Evolutionary conservation across 345 rosid genomes (phyloP).

Genomic region (Hibiscus mutabilis): DNA sequence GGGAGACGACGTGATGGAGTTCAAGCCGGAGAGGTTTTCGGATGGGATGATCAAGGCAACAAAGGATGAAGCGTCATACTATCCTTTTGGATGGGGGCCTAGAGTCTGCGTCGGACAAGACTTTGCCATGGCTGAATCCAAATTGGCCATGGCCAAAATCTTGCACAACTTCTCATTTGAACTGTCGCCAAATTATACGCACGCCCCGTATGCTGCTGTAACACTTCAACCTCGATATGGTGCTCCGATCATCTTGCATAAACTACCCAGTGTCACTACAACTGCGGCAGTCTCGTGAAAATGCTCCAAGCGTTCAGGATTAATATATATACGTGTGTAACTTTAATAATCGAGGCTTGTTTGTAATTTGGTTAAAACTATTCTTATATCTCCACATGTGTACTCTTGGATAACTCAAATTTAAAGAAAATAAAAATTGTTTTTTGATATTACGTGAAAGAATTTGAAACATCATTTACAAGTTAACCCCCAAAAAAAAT

Average conservation of each 20-base stretch:
- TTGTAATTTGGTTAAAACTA: neutral
- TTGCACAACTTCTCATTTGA: conserved; percentile 35
- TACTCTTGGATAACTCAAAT: neutral
- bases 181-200: conserved; percentile 45
- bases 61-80: conserved; percentile 21
- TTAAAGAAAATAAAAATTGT: neutral
- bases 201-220: conserved; percentile 37
- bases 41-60: conserved; percentile 33
- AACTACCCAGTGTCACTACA: neutral
- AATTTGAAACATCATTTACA: too few species aligned
- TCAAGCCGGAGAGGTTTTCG: conserved; percentile 39
- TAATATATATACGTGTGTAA: too few species aligned
- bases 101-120: conserved; percentile 36
- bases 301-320: neutral
- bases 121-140: conserved; percentile 48
- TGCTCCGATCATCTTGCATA: conserved; percentile 33
- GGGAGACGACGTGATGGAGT: conserved; percentile 37
- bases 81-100: conserved; percentile 41
- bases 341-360: neutral
- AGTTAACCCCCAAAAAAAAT: too few species aligned
- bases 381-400: neutral
- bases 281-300: neutral
- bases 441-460: too few species aligned
- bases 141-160: conserved; percentile 44
- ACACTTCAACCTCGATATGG: conserved; percentile 53